Conservation (phyloP, 495 filamentous ascomycete species). For the Coniosporium apollinis region DNA sequence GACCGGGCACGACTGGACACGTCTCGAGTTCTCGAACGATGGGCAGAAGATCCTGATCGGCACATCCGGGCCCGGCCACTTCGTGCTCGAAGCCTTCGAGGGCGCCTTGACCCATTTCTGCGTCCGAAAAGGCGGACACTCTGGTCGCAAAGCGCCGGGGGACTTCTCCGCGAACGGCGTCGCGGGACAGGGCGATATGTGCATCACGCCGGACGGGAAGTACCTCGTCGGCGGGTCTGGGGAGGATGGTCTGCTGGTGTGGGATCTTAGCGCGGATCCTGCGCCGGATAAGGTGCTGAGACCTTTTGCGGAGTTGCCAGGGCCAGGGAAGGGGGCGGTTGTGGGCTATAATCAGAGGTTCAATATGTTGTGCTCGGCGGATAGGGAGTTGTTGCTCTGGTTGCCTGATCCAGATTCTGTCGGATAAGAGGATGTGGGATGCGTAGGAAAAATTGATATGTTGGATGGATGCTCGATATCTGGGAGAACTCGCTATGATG, state of each 20-base stretch:
- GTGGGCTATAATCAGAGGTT: conserved; percentile 79
- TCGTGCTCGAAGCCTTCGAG: conserved; percentile 77
- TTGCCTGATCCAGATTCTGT: conserved; percentile 52
- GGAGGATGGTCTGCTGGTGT: conserved; percentile 25
- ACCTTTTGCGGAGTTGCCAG: conserved; percentile 45
- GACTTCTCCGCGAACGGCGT: conserved; percentile 21
- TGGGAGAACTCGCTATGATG: too few relatives aligned
- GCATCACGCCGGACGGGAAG: conserved; percentile 73
- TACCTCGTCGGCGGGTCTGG: conserved; percentile 66
- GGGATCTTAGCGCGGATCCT: conserved; percentile 11
- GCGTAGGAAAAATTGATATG: too few relatives aligned
- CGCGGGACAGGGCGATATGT: conserved; percentile 55
- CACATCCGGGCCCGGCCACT: conserved; percentile 67
- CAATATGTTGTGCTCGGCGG: conserved; percentile 77
- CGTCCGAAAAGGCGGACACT: conserved; percentile 26
- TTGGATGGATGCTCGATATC: too few relatives aligned
- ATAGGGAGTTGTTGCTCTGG: conserved; percentile 83
- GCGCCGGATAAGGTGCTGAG: conserved; percentile 50
- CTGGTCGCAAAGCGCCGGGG: conserved; percentile 32
- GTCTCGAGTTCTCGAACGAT: conserved; percentile 86
- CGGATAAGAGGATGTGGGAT: conserved; percentile 10
- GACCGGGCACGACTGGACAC: conserved; percentile 51
- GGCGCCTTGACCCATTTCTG: conserved; percentile 52
- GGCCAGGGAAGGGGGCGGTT: conserved; percentile 49
- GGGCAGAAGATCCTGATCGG: conserved; percentile 72